Percentiles rank a stretch among this genome's conserved stretches.
Conservation (phyloP, 1,284 basidiomycete species). For the Fomes fomentarius region DNA sequence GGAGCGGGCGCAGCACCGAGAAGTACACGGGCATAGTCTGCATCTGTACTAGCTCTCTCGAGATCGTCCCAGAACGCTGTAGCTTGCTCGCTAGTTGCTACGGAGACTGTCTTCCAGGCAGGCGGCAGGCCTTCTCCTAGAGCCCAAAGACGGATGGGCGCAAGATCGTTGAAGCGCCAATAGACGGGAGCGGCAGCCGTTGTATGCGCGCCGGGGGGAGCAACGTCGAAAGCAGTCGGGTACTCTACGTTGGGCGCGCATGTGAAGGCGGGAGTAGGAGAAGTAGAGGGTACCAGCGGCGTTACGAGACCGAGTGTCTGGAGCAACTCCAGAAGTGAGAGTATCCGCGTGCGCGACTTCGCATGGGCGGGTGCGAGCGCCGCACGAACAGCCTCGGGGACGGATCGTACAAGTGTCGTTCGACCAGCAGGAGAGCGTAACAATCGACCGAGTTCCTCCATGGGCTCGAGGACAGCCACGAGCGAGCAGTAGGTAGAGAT, state of each 20-base stretch:
- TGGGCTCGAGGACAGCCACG: slow-evolving; percentile 55
- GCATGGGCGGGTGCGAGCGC: slow-evolving; percentile 59
- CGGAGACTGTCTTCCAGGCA: slow-evolving; percentile 52
- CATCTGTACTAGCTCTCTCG: slow-evolving; percentile 46
- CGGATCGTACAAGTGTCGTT: slow-evolving; percentile 49
- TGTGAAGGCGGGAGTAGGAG: slow-evolving; percentile 44
- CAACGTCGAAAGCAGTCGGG: slow-evolving; percentile 50
- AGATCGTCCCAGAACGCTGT: slow-evolving; percentile 61
- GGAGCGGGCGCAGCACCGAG: slow-evolving; percentile 18
- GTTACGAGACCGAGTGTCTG: slow-evolving; percentile 53
- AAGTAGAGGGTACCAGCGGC: slow-evolving; percentile 52
- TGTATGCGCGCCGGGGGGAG: slow-evolving; percentile 46
- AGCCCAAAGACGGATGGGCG: slow-evolving; percentile 63
- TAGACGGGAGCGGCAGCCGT: slow-evolving; percentile 53
- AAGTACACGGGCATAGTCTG: slow-evolving; percentile 28
- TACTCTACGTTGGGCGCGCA: slow-evolving; percentile 45
- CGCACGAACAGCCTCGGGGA: slow-evolving; percentile 51
- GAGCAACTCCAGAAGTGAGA: slow-evolving; percentile 63
- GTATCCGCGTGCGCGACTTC: slow-evolving; percentile 57
- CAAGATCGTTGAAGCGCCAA: slow-evolving; percentile 60
- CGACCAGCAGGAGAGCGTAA: slow-evolving; percentile 50
- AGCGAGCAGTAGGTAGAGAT: slow-evolving; percentile 62
- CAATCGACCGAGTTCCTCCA: slow-evolving; percentile 53
- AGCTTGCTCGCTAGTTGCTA: slow-evolving; percentile 42
- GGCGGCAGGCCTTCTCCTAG: slow-evolving; percentile 52